These are phyloP conservation scores for Nephromyces sp. DNA, from an alignment of 169 alveolate species.

Conservation along the genomic window DNA sequence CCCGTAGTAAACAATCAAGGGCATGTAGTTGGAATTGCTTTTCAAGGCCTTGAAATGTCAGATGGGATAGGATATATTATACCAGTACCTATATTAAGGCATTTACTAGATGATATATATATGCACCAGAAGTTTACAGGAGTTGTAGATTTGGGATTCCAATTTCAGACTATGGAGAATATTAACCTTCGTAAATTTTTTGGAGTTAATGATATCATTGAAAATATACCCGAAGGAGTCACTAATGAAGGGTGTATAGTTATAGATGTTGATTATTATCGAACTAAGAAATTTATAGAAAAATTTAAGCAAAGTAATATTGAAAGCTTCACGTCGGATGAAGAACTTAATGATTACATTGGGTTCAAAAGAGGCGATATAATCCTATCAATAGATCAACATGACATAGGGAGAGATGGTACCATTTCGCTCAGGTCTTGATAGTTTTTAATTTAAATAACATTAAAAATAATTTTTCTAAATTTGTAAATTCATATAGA, in stretches of 20 bases:
- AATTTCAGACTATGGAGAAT: constrained; percentile 52
- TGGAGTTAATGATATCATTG: constrained; percentile 35
- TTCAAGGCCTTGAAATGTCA: constrained; percentile 64
- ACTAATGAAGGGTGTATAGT: background rate
- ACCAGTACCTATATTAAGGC: constrained; percentile 57
- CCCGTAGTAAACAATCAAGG: constrained; percentile 66
- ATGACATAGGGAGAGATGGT: background rate
- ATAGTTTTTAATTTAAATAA: background rate
- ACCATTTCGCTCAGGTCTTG: background rate
- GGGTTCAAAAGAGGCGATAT: background rate
- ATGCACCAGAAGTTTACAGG: constrained; percentile 49
- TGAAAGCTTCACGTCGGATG: background rate
- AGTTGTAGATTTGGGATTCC: constrained; percentile 56
- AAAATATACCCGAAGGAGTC: constrained; percentile 25
- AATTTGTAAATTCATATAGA: background rate
- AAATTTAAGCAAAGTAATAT: background rate
- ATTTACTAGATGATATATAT: constrained; percentile 52
- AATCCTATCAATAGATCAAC: background rate
- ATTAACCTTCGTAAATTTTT: constrained; percentile 39
- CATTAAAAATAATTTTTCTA: background rate
- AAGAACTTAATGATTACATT: background rate
- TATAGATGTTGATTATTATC: background rate
- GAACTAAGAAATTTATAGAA: background rate
- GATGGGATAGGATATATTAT: constrained; percentile 64
- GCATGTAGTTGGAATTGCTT: constrained; percentile 70